Conservation (phyloP, 352 stramenopile genomes). For the Phytophthora cactorum region DNA sequence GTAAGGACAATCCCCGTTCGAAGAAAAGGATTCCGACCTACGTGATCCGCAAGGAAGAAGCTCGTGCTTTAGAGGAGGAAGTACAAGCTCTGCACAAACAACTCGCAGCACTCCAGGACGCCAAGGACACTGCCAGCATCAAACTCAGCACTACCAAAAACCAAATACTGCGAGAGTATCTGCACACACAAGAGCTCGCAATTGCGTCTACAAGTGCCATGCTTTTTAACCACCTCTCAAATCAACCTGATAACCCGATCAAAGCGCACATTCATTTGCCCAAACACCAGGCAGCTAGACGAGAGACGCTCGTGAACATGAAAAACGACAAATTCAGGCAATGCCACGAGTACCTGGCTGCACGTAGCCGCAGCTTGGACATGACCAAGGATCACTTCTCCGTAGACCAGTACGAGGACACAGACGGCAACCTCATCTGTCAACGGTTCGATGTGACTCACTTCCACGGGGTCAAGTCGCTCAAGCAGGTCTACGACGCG, state of each 20-base stretch:
- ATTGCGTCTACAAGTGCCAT: constrained; percentile 3
- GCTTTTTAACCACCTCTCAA: not conserved
- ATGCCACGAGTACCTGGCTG: not conserved
- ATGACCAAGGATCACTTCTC: constrained; percentile 15
- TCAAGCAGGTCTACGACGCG: constrained; percentile 52
- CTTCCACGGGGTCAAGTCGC: constrained; percentile 38
- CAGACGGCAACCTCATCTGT: constrained; percentile 28
- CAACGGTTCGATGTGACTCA: constrained; percentile 37
- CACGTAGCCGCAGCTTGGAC: not conserved
- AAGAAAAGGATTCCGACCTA: constrained; percentile 24
- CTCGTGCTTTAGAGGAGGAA: constrained; percentile 2
- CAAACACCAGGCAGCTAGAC: constrained; percentile 18
- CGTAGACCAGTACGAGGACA: constrained; percentile 19
- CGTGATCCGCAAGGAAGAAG: constrained; percentile 17
- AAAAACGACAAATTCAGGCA: constrained; percentile 34
- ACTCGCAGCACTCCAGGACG: constrained; percentile 11
- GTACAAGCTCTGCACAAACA: constrained; percentile 9
- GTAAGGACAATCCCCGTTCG: not conserved
- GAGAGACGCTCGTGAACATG: constrained; percentile 32
- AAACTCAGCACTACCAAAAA: constrained; percentile 6
- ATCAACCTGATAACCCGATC: not conserved
- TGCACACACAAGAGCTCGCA: constrained; percentile 10
- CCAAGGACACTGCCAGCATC: constrained; percentile 2
- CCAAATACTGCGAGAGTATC: not conserved
- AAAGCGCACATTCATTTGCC: constrained; percentile 21